Conservation (phyloP, 257 asterid genomes). For the Rubia yunnanensis region DNA sequence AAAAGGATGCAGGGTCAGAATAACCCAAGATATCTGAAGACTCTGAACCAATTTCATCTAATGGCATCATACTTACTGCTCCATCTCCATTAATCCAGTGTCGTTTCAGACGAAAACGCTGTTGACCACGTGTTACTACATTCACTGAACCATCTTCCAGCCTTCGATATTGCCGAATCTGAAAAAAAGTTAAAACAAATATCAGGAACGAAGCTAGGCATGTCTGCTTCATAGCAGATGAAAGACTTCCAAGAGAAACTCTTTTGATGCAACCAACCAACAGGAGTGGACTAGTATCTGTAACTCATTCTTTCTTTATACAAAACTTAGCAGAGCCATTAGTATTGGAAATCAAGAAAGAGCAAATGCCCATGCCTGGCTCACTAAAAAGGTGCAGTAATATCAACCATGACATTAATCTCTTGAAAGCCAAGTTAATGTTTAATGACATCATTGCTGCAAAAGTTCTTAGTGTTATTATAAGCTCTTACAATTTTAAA, state of each 20-base stretch:
- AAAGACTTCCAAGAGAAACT: neutral
- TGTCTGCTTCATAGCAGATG: neutral
- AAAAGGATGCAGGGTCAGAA: constrained; percentile 12
- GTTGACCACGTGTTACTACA: constrained; percentile 85
- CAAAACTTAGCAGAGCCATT: neutral
- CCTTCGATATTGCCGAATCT: constrained; percentile 87
- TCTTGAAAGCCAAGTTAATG: neutral
- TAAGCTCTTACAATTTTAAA: neutral
- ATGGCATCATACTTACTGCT: constrained; percentile 41
- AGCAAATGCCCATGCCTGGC: neutral
- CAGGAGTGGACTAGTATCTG: neutral
- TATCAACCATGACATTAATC: neutral
- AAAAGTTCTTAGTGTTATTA: neutral
- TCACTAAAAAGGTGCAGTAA: neutral
- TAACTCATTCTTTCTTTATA: neutral
- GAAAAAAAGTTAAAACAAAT: constrained; percentile 13
- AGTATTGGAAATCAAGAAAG: neutral
- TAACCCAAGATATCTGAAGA: constrained; percentile 10
- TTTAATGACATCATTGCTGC: neutral
- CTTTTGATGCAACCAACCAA: neutral
- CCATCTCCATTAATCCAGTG: constrained; percentile 79
- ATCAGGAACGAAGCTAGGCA: neutral
- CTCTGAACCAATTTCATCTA: constrained; percentile 5
- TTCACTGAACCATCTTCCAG: constrained; percentile 94
- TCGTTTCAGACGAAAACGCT: constrained; percentile 84